Evolutionary conservation across 2,329 filamentous ascomycete species (phyloP).

Genomic region (Clonostachys rosea): DNA sequence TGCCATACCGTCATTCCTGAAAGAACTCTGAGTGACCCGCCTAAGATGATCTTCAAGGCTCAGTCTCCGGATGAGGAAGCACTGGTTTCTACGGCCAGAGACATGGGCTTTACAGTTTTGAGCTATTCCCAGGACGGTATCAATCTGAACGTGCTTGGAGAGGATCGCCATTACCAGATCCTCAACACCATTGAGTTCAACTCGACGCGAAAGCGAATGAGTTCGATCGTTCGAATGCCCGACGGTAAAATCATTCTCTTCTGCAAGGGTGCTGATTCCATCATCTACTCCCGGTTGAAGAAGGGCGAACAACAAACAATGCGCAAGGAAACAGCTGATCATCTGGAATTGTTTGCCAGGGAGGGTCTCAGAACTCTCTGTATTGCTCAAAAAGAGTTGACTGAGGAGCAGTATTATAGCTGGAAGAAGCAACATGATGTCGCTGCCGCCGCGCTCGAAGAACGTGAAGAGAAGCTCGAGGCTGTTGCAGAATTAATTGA

Average conservation of each 20-base stretch:
- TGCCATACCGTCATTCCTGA: slow-evolving; percentile 97
- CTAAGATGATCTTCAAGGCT: slow-evolving; percentile 90
- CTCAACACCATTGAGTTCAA: slow-evolving; percentile 98
- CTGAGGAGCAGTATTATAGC: slow-evolving; percentile 74
- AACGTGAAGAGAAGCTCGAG: slow-evolving; percentile 92
- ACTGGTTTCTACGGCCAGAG: slow-evolving; percentile 86
- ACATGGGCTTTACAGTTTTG: slow-evolving; percentile 91
- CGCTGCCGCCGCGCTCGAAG: slow-evolving; percentile 76
- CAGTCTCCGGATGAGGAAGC: slow-evolving; percentile 97
- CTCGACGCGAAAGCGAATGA: slow-evolving; percentile 95
- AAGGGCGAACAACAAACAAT: slow-evolving; percentile 82
- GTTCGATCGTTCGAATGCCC: slow-evolving; percentile 92
- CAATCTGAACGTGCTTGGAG: slow-evolving; percentile 79
- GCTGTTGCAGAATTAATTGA: slow-evolving; percentile 87
- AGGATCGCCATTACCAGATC: slow-evolving; percentile 79
- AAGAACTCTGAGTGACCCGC: slow-evolving; percentile 80
- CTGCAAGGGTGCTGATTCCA: slow-evolving; percentile 96
- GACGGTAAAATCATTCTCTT: slow-evolving; percentile 85
- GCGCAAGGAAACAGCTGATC: slow-evolving; percentile 78
- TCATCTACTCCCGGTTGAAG: slow-evolving; percentile 90
- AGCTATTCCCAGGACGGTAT: slow-evolving; percentile 75
- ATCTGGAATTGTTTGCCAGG: slow-evolving; percentile 93
- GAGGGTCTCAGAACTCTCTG: slow-evolving; percentile 94
- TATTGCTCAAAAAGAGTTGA: slow-evolving; percentile 77
- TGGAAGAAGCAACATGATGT: slow-evolving; percentile 88